These are phyloP conservation scores for Termitomyces sp. DNA, from an alignment of 768 basidiomycete genomes.

Conservation along the genomic window DNA sequence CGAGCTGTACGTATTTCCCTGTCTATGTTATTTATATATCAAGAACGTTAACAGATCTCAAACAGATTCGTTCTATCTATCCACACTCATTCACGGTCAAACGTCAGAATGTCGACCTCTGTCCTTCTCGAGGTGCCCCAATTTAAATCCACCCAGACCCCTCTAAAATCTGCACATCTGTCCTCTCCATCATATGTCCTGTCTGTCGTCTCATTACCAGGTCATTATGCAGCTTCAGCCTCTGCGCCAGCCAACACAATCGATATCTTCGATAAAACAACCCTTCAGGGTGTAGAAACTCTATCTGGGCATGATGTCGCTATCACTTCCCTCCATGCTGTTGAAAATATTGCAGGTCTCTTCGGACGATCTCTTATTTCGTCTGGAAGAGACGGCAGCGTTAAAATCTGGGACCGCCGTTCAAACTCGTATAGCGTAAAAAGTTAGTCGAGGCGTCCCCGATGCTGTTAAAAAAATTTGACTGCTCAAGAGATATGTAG, in stretches of 20 bases:
- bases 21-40: no score
- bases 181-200: conserved; percentile 54
- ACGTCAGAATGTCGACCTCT: conserved; percentile 9
- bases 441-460: conserved; percentile 38
- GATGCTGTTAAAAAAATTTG: conserved; percentile 17
- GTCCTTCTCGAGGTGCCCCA: conserved; percentile 25
- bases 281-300: conserved; percentile 37
- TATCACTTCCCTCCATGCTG: conserved; percentile 49
- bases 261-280: conserved; percentile 57
- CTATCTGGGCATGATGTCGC: conserved; percentile 54
- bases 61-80: background rate
- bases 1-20: background rate
- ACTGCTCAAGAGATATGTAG: conserved; percentile 38
- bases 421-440: conserved; percentile 44
- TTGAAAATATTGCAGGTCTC: conserved; percentile 34
- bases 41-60: background rate
- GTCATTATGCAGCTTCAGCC: conserved; percentile 51
- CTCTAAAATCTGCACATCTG: conserved; percentile 23
- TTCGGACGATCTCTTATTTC: conserved; percentile 47
- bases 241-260: conserved; percentile 65
- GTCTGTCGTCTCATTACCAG: conserved; percentile 42
- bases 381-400: conserved; percentile 64
- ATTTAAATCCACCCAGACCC: conserved; percentile 15
- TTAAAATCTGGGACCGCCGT: conserved; percentile 75
- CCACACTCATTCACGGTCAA: background rate